A percentile compares a stretch with the other conserved stretches of the same genome.
Conservation (phyloP, 306 rosid genomes). For the Neltuma alba region DNA sequence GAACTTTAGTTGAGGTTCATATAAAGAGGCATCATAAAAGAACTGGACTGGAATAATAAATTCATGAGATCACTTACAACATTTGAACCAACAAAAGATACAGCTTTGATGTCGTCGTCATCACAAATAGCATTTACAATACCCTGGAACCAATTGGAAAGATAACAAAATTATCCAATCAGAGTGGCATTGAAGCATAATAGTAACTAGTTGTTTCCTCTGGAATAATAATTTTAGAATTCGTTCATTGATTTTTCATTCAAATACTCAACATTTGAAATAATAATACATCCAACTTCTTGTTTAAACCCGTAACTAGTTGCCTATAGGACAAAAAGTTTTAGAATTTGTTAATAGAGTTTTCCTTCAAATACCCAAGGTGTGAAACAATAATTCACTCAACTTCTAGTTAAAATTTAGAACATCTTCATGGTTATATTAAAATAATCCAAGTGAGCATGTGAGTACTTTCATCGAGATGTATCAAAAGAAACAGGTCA, state of each 20-base stretch:
- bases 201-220: not conserved
- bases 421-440: conserved; percentile 7
- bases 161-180: conserved; percentile 30
- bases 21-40: conserved; percentile 9
- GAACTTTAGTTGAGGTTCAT: conserved; percentile 18
- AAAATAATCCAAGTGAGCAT: conserved; percentile 17
- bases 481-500: conserved; percentile 14
- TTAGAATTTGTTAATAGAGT: conserved; percentile 7
- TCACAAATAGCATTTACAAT: conserved; percentile 92
- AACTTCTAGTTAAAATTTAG: conserved; percentile 24
- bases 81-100: conserved; percentile 96
- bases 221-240: conserved; percentile 16
- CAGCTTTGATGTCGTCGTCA: conserved; percentile 81
- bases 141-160: conserved; percentile 63
- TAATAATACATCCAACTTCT: conserved; percentile 22
- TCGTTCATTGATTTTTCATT: conserved; percentile 7
- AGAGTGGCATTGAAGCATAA: conserved; percentile 4
- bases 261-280: not conserved
- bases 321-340: conserved; percentile 3
- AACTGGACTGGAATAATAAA: conserved; percentile 19
- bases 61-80: conserved; percentile 60
- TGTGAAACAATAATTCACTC: conserved; percentile 16
- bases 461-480: conserved; percentile 1
- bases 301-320: conserved; percentile 15
- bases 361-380: not conserved